These are phyloP conservation scores for Cubamyces sp. DNA, from an alignment of 768 basidiomycete species.

Conservation along the genomic window DNA sequence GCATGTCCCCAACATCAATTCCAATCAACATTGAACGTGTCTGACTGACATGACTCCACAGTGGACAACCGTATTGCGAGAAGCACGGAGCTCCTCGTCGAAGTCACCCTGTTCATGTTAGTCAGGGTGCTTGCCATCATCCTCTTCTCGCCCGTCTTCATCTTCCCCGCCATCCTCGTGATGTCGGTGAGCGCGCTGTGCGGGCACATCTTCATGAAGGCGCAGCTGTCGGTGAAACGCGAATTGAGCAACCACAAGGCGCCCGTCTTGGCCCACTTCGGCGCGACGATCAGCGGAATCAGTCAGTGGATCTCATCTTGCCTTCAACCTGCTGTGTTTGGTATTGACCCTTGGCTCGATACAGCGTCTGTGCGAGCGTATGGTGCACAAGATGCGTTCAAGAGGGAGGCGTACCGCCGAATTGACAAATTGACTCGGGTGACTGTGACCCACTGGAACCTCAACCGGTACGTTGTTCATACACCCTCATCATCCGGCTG, in stretches of 20 bases:
- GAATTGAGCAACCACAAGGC: slow-evolving; percentile 51
- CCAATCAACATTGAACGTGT: neutral
- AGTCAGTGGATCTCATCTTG: slow-evolving; percentile 28
- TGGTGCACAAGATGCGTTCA: slow-evolving; percentile 56
- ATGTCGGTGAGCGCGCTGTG: slow-evolving; percentile 40
- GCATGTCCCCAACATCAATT: neutral
- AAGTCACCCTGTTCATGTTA: slow-evolving; percentile 38
- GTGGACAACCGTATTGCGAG: slow-evolving; percentile 25
- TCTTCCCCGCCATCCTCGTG: slow-evolving; percentile 41
- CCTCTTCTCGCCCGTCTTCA: slow-evolving; percentile 41
- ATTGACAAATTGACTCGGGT: slow-evolving; percentile 58
- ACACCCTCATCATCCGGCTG: neutral
- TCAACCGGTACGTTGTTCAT: slow-evolving; percentile 19
- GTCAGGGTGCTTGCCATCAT: slow-evolving; percentile 41
- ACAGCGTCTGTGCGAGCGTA: slow-evolving; percentile 64
- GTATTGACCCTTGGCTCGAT: slow-evolving; percentile 27
- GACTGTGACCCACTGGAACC: slow-evolving; percentile 52
- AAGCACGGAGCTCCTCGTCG: slow-evolving; percentile 1
- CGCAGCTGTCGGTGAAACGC: slow-evolving; percentile 55
- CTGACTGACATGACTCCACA: neutral
- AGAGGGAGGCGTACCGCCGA: slow-evolving; percentile 46
- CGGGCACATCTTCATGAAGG: slow-evolving; percentile 52
- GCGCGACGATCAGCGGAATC: slow-evolving; percentile 62
- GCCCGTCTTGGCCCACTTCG: slow-evolving; percentile 51
- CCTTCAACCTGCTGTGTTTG: neutral